Evolutionary conservation across 2,329 filamentous ascomycete genomes (phyloP), one percentile per base, ranked within the genome.

Genomic region (Fusarium sp.): DNA sequence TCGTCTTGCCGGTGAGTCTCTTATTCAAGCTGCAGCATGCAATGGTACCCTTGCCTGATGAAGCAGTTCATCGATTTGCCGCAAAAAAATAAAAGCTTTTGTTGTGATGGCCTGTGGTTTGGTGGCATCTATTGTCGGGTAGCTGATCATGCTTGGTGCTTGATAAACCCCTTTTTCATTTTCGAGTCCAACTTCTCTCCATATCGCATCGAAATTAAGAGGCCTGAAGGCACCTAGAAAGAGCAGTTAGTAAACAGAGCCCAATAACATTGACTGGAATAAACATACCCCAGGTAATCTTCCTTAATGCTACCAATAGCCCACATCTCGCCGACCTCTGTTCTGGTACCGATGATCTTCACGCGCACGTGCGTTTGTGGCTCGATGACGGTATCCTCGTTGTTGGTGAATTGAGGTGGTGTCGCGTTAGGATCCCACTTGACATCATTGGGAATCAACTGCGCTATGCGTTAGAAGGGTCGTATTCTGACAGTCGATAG

Each of bases 241-340:
- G 43, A 4, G 32, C 37, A 8, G 55, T 75, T 57, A 75, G 67
- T 55, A 65, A 56, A 7, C 11, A 42, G 23, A 23, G 25, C 21
- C 43, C 21, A 51, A 43, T 28, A 16, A 25, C 27, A n/a, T 46
- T 32, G 23, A n/a, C 18, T 25, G 21, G 16, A 55, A 23, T 37
- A 9, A 48, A 54, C 77, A 47, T 84, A 91, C 89, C 89, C 89
- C 42, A 92, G 85, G 76, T 90, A 92, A 77, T 92, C 89, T 78
- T 91, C 95, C 82, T 97, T 97, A 83, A 99, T 98, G 73, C 93
- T 98, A 65, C 94, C 96, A 80, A 99, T 97, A 40, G 95, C 96
- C 87, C 92, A 98, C 88, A 99, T 97, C 79, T 93, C 92, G 68
- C 93, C 93, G 54, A 98, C 93, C 79, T 98, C 96, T 70, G 93